Base-by-base conservation (phyloP, 768 basidiomycete species). In the Pleurotus citrinopileatus region DNA sequence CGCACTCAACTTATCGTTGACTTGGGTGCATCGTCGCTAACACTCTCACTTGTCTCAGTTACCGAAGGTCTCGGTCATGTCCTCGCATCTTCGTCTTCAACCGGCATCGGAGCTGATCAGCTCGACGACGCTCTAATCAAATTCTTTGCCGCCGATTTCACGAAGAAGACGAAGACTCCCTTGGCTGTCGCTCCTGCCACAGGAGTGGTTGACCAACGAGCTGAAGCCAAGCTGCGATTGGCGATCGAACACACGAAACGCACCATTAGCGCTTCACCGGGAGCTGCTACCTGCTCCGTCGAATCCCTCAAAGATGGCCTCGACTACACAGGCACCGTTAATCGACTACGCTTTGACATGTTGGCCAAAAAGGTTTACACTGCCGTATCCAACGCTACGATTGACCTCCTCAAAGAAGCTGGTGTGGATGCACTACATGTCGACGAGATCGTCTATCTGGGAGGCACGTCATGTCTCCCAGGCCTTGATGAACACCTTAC, bases 231-330 rank as follows among this genome's bases (percentile, higher is more conserved):
- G 65, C 83, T 99, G 23, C 82, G 89, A 8, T 83, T 98, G 19
- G 93, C 94, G 5, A 83, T 97, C 53, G 94, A 98, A 66, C 89
- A 94, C 67, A 96, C 94, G 25, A 99, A 98, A 73, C 85, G 94
- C 59, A 94, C 93, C 0, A 78, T 98, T 59, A 87, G 85, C 48
- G 95, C 96, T 0, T 88, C 87, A 3, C 81, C 87, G 2, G 88
- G 89, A 12, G 91, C 94, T 1, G 94, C 93, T 1, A 90, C 91
- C 1, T 92, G 93, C 70, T 89, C 90, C 13, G 90, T 99, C 59
- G 94, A 97, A 70, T 91, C 89, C 0, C 80, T 99, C 61, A 96
- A 95, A 68, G 94, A 96, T 55, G 96, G 95, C 1, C 65, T 91
- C 32, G 96, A 99, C 70, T 93, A 87, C 65, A 94, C 90, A 3